A percentile compares a stretch with the other conserved stretches of the same genome.
Conservation (phyloP, 441 rosid genomes). For the Euphorbia corollata region DNA sequence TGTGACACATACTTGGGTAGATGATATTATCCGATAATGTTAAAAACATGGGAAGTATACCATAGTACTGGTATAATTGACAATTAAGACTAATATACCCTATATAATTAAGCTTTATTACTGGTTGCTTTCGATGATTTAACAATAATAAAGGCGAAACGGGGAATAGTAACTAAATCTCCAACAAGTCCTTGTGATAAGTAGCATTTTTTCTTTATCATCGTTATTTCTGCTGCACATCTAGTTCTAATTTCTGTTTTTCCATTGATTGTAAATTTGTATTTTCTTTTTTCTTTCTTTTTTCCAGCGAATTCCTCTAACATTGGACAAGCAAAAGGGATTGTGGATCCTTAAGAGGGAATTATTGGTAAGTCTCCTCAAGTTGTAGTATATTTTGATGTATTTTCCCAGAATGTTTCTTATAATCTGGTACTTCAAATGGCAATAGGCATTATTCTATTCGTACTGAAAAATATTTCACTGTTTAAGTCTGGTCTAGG, state of each 20-base stretch:
- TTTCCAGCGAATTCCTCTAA: slow-evolving; percentile 67
- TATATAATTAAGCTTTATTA: not conserved
- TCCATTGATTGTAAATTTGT: not conserved
- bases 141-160: not conserved
- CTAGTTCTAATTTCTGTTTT: not conserved
- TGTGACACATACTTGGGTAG: not conserved
- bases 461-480: too few relatives aligned
- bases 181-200: not conserved
- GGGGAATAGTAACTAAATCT: not conserved
- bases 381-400: not conserved
- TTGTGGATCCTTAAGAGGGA: slow-evolving; percentile 65
- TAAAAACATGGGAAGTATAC: not conserved
- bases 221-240: not conserved
- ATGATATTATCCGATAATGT: not conserved
- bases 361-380: slow-evolving; percentile 46
- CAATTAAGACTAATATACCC: too few relatives aligned
- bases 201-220: not conserved
- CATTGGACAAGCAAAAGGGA: slow-evolving; percentile 42
- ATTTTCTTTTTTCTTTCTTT: not conserved
- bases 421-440: not conserved
- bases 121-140: not conserved
- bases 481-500: too few relatives aligned
- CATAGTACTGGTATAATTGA: too few relatives aligned
- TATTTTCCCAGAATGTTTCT: not conserved
- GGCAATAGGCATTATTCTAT: not conserved